Evolutionary conservation across 2,329 filamentous ascomycete species (phyloP).

Genomic region (Trichoderma guizhouense): DNA sequence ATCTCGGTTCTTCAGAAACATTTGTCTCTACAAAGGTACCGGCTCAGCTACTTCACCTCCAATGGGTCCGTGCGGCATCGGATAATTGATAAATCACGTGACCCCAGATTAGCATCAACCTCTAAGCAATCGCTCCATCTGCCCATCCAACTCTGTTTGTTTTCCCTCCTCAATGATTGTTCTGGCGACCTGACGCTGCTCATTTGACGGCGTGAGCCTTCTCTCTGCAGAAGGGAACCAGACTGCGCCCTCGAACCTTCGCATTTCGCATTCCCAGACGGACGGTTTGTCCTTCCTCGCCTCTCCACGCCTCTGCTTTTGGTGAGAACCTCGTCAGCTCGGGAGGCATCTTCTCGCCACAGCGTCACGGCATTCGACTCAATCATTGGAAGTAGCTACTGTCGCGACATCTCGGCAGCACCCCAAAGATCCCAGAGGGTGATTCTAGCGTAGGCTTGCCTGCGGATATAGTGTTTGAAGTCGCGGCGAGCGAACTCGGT

Average conservation of each 20-base stretch:
- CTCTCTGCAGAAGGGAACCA: not conserved
- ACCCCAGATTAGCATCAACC: not conserved
- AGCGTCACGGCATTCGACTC: not conserved
- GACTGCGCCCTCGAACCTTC: not conserved
- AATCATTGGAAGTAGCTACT: slow-evolving; percentile 2
- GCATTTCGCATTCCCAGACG: not conserved
- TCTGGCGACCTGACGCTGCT: slow-evolving; percentile 6
- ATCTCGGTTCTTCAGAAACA: not conserved
- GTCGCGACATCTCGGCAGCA: not conserved
- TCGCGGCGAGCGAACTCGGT: slow-evolving; percentile 6
- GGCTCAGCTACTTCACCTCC: not conserved
- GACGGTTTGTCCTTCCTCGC: not conserved
- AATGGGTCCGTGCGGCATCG: slow-evolving; percentile 1
- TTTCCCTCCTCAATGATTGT: not conserved
- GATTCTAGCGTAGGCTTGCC: slow-evolving; percentile 11
- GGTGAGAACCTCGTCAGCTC: not conserved
- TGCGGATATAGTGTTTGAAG: slow-evolving; percentile 17
- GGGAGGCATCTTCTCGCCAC: not conserved
- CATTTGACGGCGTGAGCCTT: not conserved
- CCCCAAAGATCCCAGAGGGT: not conserved
- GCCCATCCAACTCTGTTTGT: not conserved
- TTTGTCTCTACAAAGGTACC: not conserved
- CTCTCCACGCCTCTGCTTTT: not conserved
- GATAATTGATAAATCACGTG: not conserved
- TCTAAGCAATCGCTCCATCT: not conserved